Evolutionary conservation across 352 stramenopile genomes (phyloP), one percentile per base, ranked within the genome.

Genomic region (Plasmopara viticola): DNA sequence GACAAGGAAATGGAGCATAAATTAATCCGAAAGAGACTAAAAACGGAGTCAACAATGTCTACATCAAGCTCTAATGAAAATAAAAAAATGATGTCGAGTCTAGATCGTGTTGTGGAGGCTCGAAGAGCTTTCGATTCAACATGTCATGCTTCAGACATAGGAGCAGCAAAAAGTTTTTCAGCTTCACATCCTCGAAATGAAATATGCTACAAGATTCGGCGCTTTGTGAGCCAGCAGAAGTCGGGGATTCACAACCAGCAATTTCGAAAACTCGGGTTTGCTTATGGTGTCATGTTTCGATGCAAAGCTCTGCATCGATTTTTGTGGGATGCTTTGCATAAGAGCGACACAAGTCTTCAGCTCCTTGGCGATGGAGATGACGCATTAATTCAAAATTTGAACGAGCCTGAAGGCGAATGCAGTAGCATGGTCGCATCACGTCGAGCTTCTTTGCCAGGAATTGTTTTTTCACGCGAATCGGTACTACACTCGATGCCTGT

Each of bases 201-300:
- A 58, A 78, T 87, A 50, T 86, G 72, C 50, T 90, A 90, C 39
- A 74, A 69, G 20, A 84, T 90, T 17, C 71, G 73, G 10, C 72
- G 77, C 29, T 87, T 90, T 60, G 61, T 81, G 34, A 84, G 70
- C 40, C 72, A 86, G 40, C 56, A 72, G 20, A 78, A 81, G 50
- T 77, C 66, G 2, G 66, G 68, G 15, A 49, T 74, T 6, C 79
- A 90, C 49, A 75, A 60, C 4, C 66, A 81, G 9, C 81, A 91
- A 64, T 91, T 85, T 50, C 67, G 72, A 34, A 84, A 81, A 28
- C 72, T 91, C 12, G 81, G 81, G 0, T 89, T 91, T 53, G 81
- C 78, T 7, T 89, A 89, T 33, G 81, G 81, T 7, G 78, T 89
- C 25, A 91, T 91, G 78, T 91, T 78, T 61, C 78, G 81, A 42